Evolutionary conservation across 1,284 basidiomycete genomes (phyloP).

Genomic region (Rhodotorula sp.): DNA sequence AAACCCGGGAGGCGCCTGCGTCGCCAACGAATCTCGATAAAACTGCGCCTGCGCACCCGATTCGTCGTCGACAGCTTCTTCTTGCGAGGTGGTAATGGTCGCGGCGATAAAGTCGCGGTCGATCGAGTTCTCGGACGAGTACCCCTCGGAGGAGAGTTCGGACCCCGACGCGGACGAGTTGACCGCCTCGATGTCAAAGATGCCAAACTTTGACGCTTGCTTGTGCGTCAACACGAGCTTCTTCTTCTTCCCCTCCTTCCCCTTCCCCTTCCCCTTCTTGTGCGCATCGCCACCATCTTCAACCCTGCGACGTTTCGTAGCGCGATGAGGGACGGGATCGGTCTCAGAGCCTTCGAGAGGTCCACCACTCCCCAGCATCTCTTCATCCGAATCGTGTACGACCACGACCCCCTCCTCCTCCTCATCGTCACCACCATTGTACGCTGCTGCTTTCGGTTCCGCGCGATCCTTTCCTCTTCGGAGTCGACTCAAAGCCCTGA

Average conservation of each 20-base stretch:
- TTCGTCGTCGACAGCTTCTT: too few species aligned
- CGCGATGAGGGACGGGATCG: not conserved
- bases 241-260: slow-evolving; percentile 11
- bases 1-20: slow-evolving; percentile 41
- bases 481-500: slow-evolving; percentile 11
- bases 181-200: slow-evolving; percentile 42
- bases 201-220: slow-evolving; percentile 18
- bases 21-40: slow-evolving; percentile 48
- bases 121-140: slow-evolving; percentile 49
- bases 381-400: not conserved
- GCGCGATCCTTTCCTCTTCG: too few species aligned
- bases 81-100: slow-evolving; percentile 43
- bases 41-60: slow-evolving; percentile 44
- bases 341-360: too few species aligned
- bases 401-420: not conserved
- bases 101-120: slow-evolving; percentile 48
- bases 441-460: slow-evolving; percentile 3
- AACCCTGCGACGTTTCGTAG: not conserved
- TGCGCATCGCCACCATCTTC: too few species aligned
- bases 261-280: not conserved
- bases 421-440: not conserved
- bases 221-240: slow-evolving; percentile 32
- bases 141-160: slow-evolving; percentile 44
- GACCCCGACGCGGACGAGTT: slow-evolving; percentile 37
- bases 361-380: not conserved